phyloP scores from a whole-genome alignment of 2,329 filamentous ascomycete genomes.

The Didymella sp. region DNA sequence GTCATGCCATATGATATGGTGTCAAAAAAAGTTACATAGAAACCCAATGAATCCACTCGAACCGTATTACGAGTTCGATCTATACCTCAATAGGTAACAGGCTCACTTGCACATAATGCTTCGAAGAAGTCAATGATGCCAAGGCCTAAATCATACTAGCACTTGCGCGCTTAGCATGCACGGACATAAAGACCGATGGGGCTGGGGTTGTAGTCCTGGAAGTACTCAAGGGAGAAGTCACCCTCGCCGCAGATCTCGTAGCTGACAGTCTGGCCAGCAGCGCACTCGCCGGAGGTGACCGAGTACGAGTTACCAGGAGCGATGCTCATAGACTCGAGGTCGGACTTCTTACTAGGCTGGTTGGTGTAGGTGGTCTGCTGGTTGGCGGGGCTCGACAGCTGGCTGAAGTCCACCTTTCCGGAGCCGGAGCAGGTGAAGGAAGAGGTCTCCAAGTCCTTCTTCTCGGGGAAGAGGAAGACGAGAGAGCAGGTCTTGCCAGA shows the following conservation, averaged over 20 bases:
- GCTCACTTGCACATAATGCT: slow-evolving; percentile 17
- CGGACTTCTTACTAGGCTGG: slow-evolving; percentile 56
- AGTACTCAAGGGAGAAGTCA: slow-evolving; percentile 62
- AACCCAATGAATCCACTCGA: neutral
- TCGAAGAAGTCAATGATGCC: slow-evolving; percentile 2
- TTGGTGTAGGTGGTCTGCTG: slow-evolving; percentile 62
- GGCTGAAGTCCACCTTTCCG: slow-evolving; percentile 62
- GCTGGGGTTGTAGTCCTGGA: slow-evolving; percentile 68
- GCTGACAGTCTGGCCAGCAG: slow-evolving; percentile 59
- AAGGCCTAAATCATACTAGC: slow-evolving; percentile 10
- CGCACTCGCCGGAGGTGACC: slow-evolving; percentile 62
- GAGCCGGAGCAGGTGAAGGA: slow-evolving; percentile 62
- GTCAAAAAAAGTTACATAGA: neutral
- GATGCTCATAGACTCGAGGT: slow-evolving; percentile 52
- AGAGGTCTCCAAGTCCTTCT: slow-evolving; percentile 66
- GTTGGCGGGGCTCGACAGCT: slow-evolving; percentile 57
- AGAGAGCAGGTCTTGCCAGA: slow-evolving; percentile 67
- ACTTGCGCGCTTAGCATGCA: slow-evolving; percentile 23
- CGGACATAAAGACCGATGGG: slow-evolving; percentile 50
- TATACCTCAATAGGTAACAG: neutral
- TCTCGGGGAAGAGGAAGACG: slow-evolving; percentile 68
- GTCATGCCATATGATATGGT: neutral
- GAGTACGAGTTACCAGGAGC: slow-evolving; percentile 62
- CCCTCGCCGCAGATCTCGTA: slow-evolving; percentile 62
- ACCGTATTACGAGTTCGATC: neutral